phyloP scores from a whole-genome alignment of 1,284 basidiomycete species.

The Ganoderma meredithae region DNA sequence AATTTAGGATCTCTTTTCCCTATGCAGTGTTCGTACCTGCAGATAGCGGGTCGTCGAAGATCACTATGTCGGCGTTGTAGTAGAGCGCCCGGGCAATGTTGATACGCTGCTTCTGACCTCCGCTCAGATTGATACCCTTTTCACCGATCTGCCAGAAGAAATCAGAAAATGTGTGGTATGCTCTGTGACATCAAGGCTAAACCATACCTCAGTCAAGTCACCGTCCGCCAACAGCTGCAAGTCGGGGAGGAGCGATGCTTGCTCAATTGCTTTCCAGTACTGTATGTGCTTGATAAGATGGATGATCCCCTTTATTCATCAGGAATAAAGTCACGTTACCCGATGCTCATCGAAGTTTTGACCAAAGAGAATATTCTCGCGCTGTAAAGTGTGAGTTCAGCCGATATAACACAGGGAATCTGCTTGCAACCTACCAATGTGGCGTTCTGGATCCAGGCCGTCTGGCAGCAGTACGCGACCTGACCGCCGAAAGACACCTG shows the following conservation, averaged over 20 bases:
- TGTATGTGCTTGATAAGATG: conserved; percentile 29
- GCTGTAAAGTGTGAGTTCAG: conserved; percentile 37
- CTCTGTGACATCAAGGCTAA: background rate
- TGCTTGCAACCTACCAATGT: conserved; percentile 58
- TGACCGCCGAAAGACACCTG: conserved; percentile 69
- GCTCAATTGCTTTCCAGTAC: conserved; percentile 72
- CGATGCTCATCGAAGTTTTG: conserved; percentile 67
- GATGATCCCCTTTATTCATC: background rate
- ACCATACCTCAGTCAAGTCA: conserved; percentile 71
- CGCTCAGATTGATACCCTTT: conserved; percentile 68
- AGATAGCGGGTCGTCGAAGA: conserved; percentile 80
- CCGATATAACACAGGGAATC: background rate
- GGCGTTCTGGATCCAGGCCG: conserved; percentile 90
- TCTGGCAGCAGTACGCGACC: conserved; percentile 86
- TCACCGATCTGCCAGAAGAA: conserved; percentile 60
- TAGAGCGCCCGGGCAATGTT: conserved; percentile 81
- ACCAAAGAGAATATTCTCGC: conserved; percentile 76
- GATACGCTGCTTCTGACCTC: conserved; percentile 68
- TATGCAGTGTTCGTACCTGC: conserved; percentile 51
- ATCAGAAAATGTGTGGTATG: conserved; percentile 5
- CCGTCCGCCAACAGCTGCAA: conserved; percentile 78
- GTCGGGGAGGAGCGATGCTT: conserved; percentile 71
- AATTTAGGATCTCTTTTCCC: background rate
- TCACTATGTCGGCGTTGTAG: conserved; percentile 71
- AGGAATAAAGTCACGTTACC: conserved; percentile 21